Conservation (phyloP, 1,284 basidiomycete genomes). For the Agroathelia rolfsii region DNA sequence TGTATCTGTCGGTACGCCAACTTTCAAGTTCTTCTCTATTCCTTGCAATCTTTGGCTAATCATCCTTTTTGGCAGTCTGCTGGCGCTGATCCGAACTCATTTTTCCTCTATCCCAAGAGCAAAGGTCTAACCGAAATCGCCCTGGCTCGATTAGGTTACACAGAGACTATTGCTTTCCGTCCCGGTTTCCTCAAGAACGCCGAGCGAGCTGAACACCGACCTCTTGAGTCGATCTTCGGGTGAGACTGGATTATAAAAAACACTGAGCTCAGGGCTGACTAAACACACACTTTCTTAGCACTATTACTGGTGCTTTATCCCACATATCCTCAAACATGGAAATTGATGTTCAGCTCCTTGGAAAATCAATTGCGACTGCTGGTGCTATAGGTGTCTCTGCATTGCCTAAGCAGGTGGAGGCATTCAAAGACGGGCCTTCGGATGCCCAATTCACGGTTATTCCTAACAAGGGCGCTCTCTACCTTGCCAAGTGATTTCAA, state of each 20-base stretch:
- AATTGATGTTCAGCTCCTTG: slow-evolving; percentile 32
- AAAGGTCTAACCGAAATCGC: slow-evolving; percentile 70
- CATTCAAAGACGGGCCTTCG: slow-evolving; percentile 9
- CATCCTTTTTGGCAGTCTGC: slow-evolving; percentile 26
- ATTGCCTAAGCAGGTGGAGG: slow-evolving; percentile 14
- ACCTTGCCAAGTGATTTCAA: slow-evolving; percentile 31
- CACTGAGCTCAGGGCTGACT: too few species aligned
- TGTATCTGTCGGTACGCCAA: slow-evolving; percentile 58
- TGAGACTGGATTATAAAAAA: slow-evolving; percentile 23
- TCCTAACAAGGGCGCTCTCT: slow-evolving; percentile 31
- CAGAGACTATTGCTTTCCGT: slow-evolving; percentile 58
- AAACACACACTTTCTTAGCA: background rate
- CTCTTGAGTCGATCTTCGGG: slow-evolving; percentile 31
- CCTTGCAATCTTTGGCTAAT: background rate
- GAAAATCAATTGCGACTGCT: slow-evolving; percentile 17
- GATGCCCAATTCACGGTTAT: slow-evolving; percentile 33
- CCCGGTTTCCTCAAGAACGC: slow-evolving; percentile 43
- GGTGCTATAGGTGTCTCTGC: slow-evolving; percentile 16
- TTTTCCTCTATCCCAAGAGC: slow-evolving; percentile 46
- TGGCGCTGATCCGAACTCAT: slow-evolving; percentile 38
- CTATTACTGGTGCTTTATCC: slow-evolving; percentile 28
- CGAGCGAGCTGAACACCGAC: slow-evolving; percentile 27
- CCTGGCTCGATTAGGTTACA: slow-evolving; percentile 55
- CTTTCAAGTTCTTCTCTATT: background rate
- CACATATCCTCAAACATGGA: slow-evolving; percentile 28